Conservation (phyloP, 2,329 filamentous ascomycete species). For the Phoma sp. region DNA sequence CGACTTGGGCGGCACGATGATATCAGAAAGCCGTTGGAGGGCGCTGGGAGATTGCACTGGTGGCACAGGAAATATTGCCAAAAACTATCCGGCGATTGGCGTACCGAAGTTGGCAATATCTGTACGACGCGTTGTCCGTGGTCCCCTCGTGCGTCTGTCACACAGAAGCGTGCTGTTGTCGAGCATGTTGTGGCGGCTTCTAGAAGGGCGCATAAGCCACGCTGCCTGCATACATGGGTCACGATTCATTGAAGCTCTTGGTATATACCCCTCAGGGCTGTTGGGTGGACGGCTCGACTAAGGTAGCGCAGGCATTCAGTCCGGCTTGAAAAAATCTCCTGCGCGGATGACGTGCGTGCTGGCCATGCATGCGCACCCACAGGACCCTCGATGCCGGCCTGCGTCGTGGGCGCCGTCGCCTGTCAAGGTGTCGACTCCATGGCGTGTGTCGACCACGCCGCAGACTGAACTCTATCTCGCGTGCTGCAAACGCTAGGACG, state of each 20-base stretch:
- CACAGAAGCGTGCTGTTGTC: slow-evolving; percentile 19
- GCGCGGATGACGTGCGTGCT: slow-evolving; percentile 37
- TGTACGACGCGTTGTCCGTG: slow-evolving; percentile 8
- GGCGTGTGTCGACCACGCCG: slow-evolving; percentile 21
- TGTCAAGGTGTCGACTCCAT: slow-evolving; percentile 35
- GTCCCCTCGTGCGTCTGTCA: slow-evolving; percentile 19
- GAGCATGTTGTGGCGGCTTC: slow-evolving; percentile 35
- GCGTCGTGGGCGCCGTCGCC: slow-evolving; percentile 18
- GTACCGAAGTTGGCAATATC: slow-evolving; percentile 10
- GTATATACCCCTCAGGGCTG: slow-evolving; percentile 14
- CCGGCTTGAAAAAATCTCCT: slow-evolving; percentile 37
- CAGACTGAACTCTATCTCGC: slow-evolving; percentile 17
- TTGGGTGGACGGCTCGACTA: slow-evolving; percentile 17
- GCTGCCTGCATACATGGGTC: slow-evolving; percentile 7
- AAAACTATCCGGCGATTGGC: not conserved
- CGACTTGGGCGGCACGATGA: slow-evolving; percentile 14
- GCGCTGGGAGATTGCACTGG: slow-evolving; percentile 22
- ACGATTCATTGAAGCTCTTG: slow-evolving; percentile 24
- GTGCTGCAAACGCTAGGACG: not conserved
- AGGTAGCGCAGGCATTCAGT: slow-evolving; percentile 27
- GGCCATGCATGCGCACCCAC: slow-evolving; percentile 29
- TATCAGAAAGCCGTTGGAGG: slow-evolving; percentile 39
- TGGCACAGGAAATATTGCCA: slow-evolving; percentile 17
- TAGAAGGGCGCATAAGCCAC: slow-evolving; percentile 34
- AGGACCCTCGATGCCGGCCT: slow-evolving; percentile 16